phyloP scores from a whole-genome alignment of 108 stramenopile genomes.

The Cyclostephanos invisitatus region DNA sequence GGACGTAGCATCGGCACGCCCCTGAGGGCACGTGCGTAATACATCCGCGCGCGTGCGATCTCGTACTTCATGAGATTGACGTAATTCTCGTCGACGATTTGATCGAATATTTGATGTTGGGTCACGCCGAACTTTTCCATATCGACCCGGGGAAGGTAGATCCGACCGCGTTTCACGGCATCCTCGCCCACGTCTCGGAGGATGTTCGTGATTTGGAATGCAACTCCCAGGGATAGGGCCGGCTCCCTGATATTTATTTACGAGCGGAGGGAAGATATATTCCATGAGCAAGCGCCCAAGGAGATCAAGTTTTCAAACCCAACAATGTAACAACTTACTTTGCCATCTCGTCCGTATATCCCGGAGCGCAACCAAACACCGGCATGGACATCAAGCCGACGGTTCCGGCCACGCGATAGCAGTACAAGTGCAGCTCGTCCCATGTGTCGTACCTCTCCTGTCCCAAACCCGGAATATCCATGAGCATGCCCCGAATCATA shows the following conservation, averaged over 20 bases:
- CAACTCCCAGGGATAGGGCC: constrained; percentile 94
- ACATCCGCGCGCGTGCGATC: constrained; percentile 91
- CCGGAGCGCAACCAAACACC: constrained; percentile 87
- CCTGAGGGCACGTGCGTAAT: constrained; percentile 90
- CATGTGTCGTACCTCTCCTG: constrained; percentile 92
- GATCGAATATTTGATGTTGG: constrained; percentile 88
- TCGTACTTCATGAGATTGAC: constrained; percentile 93
- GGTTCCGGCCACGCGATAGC: constrained; percentile 97
- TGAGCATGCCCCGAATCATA: constrained; percentile 97
- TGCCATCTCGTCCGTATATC: constrained; percentile 79
- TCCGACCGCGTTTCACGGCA: constrained; percentile 84
- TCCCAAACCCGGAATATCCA: constrained; percentile 94
- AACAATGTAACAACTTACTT: constrained; percentile 64
- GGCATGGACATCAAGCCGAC: constrained; percentile 97
- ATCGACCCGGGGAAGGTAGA: constrained; percentile 93
- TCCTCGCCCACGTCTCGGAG: constrained; percentile 98
- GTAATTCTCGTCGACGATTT: constrained; percentile 89
- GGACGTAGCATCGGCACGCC: constrained; percentile 93
- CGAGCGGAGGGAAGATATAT: neutral
- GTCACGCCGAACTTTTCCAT: constrained; percentile 91
- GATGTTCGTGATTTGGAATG: constrained; percentile 98
- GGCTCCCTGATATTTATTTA: constrained; percentile 71
- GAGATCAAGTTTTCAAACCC: neutral
- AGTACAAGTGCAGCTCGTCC: constrained; percentile 95
- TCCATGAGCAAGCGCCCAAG: constrained; percentile 4